Evolutionary conservation across 1,284 basidiomycete species (phyloP).

Genomic region (Fomitiporia mediterranea): DNA sequence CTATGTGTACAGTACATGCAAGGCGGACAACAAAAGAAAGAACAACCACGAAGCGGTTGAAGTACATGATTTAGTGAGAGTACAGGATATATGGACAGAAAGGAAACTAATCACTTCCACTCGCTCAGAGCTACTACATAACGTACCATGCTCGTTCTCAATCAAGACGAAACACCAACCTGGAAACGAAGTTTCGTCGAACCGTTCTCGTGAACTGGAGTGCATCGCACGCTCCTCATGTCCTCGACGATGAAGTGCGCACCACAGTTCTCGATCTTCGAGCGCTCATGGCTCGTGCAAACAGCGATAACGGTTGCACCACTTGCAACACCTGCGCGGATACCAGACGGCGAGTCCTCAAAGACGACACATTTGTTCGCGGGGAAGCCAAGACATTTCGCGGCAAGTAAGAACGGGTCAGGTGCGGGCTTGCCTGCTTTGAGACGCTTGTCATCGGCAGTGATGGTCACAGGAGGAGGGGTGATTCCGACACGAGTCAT

Average conservation of each 20-base stretch:
- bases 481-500: conserved; percentile 70
- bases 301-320: conserved; percentile 75
- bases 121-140: too few species aligned
- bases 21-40: too few species aligned
- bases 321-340: conserved; percentile 66
- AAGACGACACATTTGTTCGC: conserved; percentile 62
- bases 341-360: conserved; percentile 73
- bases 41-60: too few species aligned
- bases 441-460: conserved; percentile 60
- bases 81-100: too few species aligned
- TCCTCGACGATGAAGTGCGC: conserved; percentile 65
- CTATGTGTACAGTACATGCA: too few species aligned
- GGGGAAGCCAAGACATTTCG: conserved; percentile 62
- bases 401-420: conserved; percentile 74
- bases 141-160: too few species aligned
- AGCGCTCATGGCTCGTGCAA: conserved; percentile 60
- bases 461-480: conserved; percentile 71
- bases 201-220: conserved; percentile 33
- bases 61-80: too few species aligned
- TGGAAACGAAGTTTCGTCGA: conserved; percentile 35
- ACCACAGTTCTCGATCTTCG: conserved; percentile 55
- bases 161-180: not conserved
- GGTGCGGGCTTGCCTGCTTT: conserved; percentile 51
- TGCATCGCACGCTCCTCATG: conserved; percentile 29
- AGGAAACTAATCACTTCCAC: too few species aligned